Percentiles rank a stretch among this genome's conserved stretches.
Conservation (phyloP, 495 filamentous ascomycete genomes). For the Neurospora hispaniola region DNA sequence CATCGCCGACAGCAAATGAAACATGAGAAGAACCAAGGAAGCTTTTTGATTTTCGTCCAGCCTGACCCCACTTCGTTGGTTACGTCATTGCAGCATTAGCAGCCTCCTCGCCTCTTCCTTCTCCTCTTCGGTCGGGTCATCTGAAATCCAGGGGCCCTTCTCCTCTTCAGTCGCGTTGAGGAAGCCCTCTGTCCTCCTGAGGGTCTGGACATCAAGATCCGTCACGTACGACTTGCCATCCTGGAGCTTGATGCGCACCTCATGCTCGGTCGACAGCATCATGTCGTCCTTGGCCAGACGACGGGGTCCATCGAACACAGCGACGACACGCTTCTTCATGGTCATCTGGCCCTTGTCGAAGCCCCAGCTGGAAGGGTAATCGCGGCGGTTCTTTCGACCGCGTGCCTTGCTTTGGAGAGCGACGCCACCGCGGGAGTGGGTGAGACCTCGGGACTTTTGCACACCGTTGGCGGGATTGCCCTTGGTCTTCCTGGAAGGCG, state of each 20-base stretch:
- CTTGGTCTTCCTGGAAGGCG: slow-evolving; percentile 25
- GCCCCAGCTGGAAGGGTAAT: slow-evolving; percentile 89
- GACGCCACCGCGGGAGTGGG: slow-evolving; percentile 52
- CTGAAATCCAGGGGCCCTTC: slow-evolving; percentile 65
- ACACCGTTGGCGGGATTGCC: slow-evolving; percentile 39
- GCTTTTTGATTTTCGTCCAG: background rate
- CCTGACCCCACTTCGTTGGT: background rate
- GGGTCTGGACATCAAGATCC: slow-evolving; percentile 83
- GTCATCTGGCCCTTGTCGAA: slow-evolving; percentile 84
- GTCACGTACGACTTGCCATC: slow-evolving; percentile 73
- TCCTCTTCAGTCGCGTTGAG: slow-evolving; percentile 67
- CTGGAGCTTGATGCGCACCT: slow-evolving; percentile 73
- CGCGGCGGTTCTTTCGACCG: slow-evolving; percentile 68
- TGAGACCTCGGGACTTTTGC: slow-evolving; percentile 45
- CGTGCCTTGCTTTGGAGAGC: slow-evolving; percentile 53
- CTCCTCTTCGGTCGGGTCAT: slow-evolving; percentile 40
- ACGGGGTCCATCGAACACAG: slow-evolving; percentile 82
- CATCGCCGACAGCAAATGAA: background rate
- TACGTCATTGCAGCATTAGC: background rate
- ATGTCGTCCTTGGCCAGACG: slow-evolving; percentile 97
- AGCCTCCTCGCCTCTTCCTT: slow-evolving; percentile 12
- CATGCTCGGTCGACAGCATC: slow-evolving; percentile 93
- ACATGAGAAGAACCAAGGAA: background rate
- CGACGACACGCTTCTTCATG: slow-evolving; percentile 92
- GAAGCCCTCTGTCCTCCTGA: slow-evolving; percentile 78